Conservation (phyloP, 352 stramenopile genomes). For the Plasmopara halstedii region DNA sequence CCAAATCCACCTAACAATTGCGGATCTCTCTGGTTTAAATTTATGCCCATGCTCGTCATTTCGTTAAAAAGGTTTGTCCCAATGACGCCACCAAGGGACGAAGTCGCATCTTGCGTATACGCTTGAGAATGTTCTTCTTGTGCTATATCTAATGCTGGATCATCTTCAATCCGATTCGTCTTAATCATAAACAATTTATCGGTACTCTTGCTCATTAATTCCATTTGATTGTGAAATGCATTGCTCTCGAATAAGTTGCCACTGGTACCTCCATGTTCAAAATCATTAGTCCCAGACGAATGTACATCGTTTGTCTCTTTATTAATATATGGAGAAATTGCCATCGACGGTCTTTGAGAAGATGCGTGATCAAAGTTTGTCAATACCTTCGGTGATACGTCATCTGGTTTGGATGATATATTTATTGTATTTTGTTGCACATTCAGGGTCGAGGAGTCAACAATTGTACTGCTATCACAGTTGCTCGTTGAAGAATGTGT, state of each 20-base stretch:
- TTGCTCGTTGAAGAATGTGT: constrained; percentile 14
- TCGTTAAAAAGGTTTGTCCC: constrained; percentile 54
- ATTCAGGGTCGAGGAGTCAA: constrained; percentile 19
- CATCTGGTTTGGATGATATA: constrained; percentile 26
- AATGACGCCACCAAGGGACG: constrained; percentile 23
- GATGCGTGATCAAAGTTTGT: constrained; percentile 23
- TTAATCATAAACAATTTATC: constrained; percentile 37
- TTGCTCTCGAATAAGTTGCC: constrained; percentile 71
- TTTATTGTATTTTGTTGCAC: constrained; percentile 33
- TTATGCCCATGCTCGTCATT: constrained; percentile 76
- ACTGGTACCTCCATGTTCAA: constrained; percentile 15
- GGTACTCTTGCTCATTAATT: constrained; percentile 26
- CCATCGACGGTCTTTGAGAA: constrained; percentile 41
- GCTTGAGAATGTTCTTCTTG: constrained; percentile 13
- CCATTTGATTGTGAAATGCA: constrained; percentile 66
- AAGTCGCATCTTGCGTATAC: constrained; percentile 14
- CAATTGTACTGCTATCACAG: constrained; percentile 14
- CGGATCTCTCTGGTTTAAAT: constrained; percentile 31
- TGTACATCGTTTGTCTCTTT: constrained; percentile 35
- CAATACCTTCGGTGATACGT: constrained; percentile 33
- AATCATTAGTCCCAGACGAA: constrained; percentile 1
- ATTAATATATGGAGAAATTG: constrained; percentile 71
- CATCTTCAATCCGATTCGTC: constrained; percentile 20
- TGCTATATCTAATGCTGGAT: constrained; percentile 18
- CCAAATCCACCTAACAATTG: constrained; percentile 40